Conservation (phyloP, 83 land plant species). For the Thuja plicata region DNA sequence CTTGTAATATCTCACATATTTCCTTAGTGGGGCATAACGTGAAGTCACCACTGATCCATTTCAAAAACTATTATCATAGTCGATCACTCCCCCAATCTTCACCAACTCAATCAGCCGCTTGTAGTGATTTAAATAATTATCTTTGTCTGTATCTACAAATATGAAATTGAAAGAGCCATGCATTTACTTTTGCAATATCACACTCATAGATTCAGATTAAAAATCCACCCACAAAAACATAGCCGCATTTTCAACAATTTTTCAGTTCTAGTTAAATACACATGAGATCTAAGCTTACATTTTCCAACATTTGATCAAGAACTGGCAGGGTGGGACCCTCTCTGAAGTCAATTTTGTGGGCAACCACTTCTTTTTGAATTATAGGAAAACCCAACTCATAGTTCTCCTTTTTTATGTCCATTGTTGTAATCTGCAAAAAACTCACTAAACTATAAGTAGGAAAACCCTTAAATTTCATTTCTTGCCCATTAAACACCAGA, state of each 20-base stretch:
- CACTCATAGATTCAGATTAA: not conserved
- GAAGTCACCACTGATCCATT: conserved; percentile 74
- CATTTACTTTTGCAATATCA: conserved; percentile 42
- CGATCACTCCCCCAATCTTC: conserved; percentile 82
- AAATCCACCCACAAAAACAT: not conserved
- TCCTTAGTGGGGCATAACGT: conserved; percentile 57
- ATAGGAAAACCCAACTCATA: conserved; percentile 79
- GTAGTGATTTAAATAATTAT: conserved; percentile 92
- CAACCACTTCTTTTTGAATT: conserved; percentile 88
- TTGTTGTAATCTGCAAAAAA: conserved; percentile 28
- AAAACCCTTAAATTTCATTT: not conserved
- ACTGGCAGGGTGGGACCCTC: conserved; percentile 87
- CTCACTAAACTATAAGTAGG: not conserved
- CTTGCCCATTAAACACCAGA: not conserved
- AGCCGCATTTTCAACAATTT: not conserved
- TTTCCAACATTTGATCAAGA: conserved; percentile 66
- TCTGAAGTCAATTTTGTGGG: conserved; percentile 92
- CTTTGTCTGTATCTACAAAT: conserved; percentile 96
- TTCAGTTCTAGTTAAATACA: not conserved
- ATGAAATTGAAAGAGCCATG: conserved; percentile 79
- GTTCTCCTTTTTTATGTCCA: conserved; percentile 82
- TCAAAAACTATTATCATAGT: conserved; percentile 96
- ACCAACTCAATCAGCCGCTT: conserved; percentile 75
- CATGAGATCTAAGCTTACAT: conserved; percentile 37
- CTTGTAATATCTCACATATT: conserved; percentile 65